Evolutionary conservation across 2,329 filamentous ascomycete genomes (phyloP).

Genomic region (Botryotinia calthae): DNA sequence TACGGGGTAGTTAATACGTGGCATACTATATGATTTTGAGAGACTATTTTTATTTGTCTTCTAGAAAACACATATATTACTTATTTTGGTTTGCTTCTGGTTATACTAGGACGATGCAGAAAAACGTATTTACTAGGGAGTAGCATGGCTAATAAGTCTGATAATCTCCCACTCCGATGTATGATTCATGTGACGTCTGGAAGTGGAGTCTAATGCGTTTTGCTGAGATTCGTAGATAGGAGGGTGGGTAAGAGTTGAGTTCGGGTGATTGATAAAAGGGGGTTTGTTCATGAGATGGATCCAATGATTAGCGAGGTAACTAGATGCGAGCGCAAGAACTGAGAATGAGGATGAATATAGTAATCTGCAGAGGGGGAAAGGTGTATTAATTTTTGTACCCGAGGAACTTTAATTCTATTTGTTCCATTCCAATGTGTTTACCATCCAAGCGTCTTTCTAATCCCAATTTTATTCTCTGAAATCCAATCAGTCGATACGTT

Average conservation of each 20-base stretch:
- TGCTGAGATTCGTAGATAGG: neutral
- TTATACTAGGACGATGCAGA: rapidly evolving
- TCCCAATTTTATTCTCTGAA: neutral
- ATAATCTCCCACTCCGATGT: neutral
- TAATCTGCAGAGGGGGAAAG: neutral
- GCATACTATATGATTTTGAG: neutral
- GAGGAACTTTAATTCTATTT: neutral
- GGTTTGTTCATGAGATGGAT: neutral
- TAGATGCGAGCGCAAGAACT: neutral
- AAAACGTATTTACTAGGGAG: neutral
- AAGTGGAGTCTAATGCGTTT: rapidly evolving
- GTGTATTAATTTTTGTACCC: neutral
- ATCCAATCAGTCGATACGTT: neutral
- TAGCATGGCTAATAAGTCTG: neutral
- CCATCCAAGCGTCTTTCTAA: neutral
- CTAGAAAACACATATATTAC: too few species aligned
- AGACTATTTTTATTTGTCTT: neutral
- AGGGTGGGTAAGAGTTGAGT: neutral
- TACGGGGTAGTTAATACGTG: neutral
- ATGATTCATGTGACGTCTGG: neutral
- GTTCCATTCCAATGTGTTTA: neutral
- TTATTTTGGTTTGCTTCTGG: neutral
- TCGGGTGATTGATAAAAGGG: neutral
- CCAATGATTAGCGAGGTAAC: neutral
- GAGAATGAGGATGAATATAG: neutral